A percentile compares a stretch with the other conserved stretches of the same genome.
phyloP scores from a whole-genome alignment of 129 eudicot species.

The Heracleum sosnowskyi region DNA sequence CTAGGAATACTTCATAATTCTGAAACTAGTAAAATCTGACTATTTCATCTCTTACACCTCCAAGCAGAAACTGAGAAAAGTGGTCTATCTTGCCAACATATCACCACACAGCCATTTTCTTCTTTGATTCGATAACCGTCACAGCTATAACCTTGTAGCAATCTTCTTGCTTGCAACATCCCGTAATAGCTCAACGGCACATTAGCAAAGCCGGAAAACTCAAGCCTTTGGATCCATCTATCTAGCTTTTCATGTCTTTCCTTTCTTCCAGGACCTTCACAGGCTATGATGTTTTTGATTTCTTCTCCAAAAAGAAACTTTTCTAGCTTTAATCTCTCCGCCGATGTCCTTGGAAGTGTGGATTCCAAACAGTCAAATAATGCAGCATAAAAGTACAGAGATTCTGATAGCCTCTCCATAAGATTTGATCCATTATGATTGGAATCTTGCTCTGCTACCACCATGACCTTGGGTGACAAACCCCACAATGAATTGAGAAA shows the following conservation, averaged over 20 bases:
- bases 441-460: conserved; percentile 90
- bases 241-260: conserved; percentile 93
- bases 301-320: conserved; percentile 89
- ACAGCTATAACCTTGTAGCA: conserved; percentile 65
- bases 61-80: conserved; percentile 82
- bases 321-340: conserved; percentile 76
- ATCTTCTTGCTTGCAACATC: conserved; percentile 71
- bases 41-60: conserved; percentile 70
- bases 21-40: neutral
- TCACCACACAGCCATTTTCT: conserved; percentile 80
- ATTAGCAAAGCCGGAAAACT: conserved; percentile 61
- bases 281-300: conserved; percentile 75
- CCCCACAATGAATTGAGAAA: conserved; percentile 65
- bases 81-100: conserved; percentile 94
- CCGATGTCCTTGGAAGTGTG: conserved; percentile 65
- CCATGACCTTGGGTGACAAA: conserved; percentile 77
- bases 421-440: conserved; percentile 59
- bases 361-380: conserved; percentile 83
- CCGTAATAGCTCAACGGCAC: conserved; percentile 80
- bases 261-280: conserved; percentile 80
- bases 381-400: conserved; percentile 82
- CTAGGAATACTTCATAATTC: neutral
- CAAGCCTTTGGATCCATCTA: conserved; percentile 74
- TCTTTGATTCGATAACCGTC: conserved; percentile 89
- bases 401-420: conserved; percentile 79